Conservation (phyloP, 2,329 filamentous ascomycete genomes). For the Chrysosporium keratinophilum region DNA sequence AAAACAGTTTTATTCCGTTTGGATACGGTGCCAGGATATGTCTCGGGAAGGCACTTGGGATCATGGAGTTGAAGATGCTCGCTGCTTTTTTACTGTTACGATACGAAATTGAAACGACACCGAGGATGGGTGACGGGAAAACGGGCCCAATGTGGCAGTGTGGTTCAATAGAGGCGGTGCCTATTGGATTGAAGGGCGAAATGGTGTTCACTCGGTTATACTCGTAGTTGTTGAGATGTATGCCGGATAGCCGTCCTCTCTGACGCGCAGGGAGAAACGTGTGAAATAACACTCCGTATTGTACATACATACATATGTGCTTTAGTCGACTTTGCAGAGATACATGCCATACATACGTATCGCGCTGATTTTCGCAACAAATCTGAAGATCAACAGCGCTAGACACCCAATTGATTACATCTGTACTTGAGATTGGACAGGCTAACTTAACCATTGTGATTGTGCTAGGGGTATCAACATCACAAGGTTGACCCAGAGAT, state of each 20-base stretch:
- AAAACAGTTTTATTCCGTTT: constrained; percentile 36
- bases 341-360: too few relatives aligned
- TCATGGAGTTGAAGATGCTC: constrained; percentile 7
- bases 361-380: too few relatives aligned
- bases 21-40: constrained; percentile 35
- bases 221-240: background rate
- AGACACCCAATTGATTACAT: too few relatives aligned
- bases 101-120: constrained; percentile 2
- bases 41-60: constrained; percentile 22
- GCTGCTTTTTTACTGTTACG: background rate
- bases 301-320: too few relatives aligned
- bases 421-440: too few relatives aligned
- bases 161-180: constrained; percentile 4
- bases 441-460: too few relatives aligned
- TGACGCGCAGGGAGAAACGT: background rate
- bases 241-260: background rate
- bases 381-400: too few relatives aligned
- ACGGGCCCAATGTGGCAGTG: constrained; percentile 6
- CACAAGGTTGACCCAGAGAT: too few relatives aligned
- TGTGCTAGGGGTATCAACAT: too few relatives aligned
- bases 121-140: constrained; percentile 3
- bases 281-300: too few relatives aligned
- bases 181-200: constrained; percentile 4
- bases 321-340: too few relatives aligned
- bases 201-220: constrained; percentile 1